phyloP scores from a whole-genome alignment of 345 rosid genomes.

The Punica granatum region DNA sequence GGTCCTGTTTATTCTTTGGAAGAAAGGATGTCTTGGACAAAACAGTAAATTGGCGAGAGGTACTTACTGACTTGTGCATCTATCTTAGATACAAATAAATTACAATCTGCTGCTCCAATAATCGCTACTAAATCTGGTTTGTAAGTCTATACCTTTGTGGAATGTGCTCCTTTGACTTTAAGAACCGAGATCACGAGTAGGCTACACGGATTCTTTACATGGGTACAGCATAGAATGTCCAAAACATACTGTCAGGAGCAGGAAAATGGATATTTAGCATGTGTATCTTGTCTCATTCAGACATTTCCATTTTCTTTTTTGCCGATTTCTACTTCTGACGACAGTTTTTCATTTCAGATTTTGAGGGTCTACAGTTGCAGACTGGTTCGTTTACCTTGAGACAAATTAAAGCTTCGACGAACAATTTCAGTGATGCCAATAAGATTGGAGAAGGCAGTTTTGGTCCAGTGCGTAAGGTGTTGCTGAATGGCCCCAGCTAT shows the following conservation, averaged over 20 bases:
- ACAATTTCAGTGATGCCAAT: constrained; percentile 15
- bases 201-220: not conserved
- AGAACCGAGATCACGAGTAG: not conserved
- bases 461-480: constrained; percentile 20
- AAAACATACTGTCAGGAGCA: not conserved
- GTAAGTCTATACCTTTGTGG: not conserved
- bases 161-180: not conserved
- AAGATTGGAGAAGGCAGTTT: constrained; percentile 25
- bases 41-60: not conserved
- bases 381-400: constrained; percentile 14
- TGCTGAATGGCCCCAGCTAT: not conserved
- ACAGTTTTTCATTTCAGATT: not conserved
- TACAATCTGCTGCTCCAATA: not conserved
- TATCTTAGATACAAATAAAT: not conserved
- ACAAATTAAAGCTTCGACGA: constrained; percentile 20
- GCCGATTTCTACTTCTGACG: not conserved
- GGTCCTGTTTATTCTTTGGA: not conserved
- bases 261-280: not conserved
- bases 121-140: not conserved
- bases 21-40: not conserved
- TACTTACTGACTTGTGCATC: not conserved
- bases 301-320: not conserved
- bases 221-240: not conserved
- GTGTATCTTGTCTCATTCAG: not conserved
- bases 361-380: constrained; percentile 10